Conservation (phyloP, 345 rosid species). For the Turritis glabra region DNA sequence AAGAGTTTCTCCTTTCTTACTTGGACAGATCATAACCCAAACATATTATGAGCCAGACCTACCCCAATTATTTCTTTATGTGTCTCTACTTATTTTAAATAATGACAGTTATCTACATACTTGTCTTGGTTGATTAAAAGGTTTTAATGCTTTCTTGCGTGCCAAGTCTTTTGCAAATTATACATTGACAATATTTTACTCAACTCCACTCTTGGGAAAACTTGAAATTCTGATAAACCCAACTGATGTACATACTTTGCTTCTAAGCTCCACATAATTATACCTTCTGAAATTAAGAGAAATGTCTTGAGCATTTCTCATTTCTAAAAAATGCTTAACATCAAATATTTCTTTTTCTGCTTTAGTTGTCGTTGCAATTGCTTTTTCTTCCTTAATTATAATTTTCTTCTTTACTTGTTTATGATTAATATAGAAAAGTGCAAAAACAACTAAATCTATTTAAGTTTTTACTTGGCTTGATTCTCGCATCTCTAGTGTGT, state of each 20-base stretch:
- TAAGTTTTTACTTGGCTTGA: no score
- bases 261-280: not conserved
- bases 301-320: not conserved
- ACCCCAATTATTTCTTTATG: constrained; percentile 1
- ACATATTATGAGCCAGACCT: constrained; percentile 16
- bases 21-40: not conserved
- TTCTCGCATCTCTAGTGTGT: no score
- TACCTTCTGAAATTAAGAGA: not conserved
- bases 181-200: not conserved
- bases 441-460: no score
- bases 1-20: not conserved
- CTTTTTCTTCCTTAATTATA: no score
- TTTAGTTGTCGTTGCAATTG: no score
- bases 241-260: not conserved
- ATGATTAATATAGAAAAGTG: no score
- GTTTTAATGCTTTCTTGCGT: constrained; percentile 29
- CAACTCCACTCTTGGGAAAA: not conserved
- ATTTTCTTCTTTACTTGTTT: no score
- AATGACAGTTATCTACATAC: not conserved
- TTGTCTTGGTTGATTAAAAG: constrained; percentile 1
- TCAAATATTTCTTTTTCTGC: no score
- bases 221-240: constrained; percentile 1
- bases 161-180: constrained; percentile 14
- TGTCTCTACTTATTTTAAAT: not conserved
- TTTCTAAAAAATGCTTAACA: not conserved